A percentile compares a stretch with the other conserved stretches of the same genome.
phyloP scores from a whole-genome alignment of 371 early-diverging fungal genomes.

The Syncephalastrum racemosum region DNA sequence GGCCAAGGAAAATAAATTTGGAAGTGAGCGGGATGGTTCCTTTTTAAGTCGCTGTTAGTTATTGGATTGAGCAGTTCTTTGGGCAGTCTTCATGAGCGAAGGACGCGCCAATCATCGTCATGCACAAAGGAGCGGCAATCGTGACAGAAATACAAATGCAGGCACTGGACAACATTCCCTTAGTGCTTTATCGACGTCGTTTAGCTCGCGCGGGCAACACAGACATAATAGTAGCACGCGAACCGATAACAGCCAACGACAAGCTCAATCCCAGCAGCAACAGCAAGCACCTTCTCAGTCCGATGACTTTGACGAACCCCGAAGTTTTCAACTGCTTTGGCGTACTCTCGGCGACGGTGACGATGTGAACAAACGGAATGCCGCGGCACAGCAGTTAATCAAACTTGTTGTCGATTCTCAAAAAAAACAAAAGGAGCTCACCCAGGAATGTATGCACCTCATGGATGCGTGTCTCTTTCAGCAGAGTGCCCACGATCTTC shows the following conservation, averaged over 20 bases:
- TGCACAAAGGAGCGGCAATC: slow-evolving; percentile 52
- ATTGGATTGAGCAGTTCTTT: slow-evolving; percentile 65
- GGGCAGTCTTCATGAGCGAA: slow-evolving; percentile 38
- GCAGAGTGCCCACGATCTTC: slow-evolving; percentile 14
- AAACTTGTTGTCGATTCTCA: slow-evolving; percentile 31
- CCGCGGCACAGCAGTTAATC: slow-evolving; percentile 23
- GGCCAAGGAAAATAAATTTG: slow-evolving; percentile 1
- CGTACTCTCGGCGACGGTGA: slow-evolving; percentile 34
- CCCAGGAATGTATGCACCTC: slow-evolving; percentile 34
- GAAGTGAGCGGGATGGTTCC: background rate
- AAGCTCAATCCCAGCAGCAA: too few relatives aligned
- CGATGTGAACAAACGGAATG: slow-evolving; percentile 25
- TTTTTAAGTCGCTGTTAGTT: slow-evolving; percentile 19
- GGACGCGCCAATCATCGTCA: slow-evolving; percentile 3
- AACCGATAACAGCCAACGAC: too few relatives aligned
- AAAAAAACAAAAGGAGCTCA: slow-evolving; percentile 17
- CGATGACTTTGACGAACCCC: slow-evolving; percentile 16
- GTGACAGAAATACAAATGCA: slow-evolving; percentile 8
- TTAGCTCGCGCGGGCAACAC: too few relatives aligned
- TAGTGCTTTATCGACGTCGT: slow-evolving; percentile 1
- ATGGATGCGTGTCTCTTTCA: slow-evolving; percentile 35
- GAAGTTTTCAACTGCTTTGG: slow-evolving; percentile 26
- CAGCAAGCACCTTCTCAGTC: too few relatives aligned
- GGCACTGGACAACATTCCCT: slow-evolving; percentile 1
- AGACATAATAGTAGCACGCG: too few relatives aligned